These are phyloP conservation scores for Thelonectria olida DNA, from an alignment of 2,329 filamentous ascomycete genomes.

Conservation along the genomic window DNA sequence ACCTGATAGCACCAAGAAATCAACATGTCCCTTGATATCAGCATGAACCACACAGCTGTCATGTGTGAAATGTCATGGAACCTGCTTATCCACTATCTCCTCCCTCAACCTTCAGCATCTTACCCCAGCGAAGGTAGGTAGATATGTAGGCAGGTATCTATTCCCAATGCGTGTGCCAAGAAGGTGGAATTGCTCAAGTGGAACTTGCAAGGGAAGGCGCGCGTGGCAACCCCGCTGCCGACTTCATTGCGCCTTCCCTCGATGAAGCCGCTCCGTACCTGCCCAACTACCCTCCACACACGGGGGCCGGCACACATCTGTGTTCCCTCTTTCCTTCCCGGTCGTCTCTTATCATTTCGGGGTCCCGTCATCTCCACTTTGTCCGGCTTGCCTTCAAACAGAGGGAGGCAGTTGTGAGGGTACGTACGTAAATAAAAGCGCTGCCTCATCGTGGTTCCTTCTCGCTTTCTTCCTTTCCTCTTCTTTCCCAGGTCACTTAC, in stretches of 20 bases:
- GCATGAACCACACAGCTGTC: background rate
- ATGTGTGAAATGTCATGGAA: background rate
- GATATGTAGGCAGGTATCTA: too few relatives aligned
- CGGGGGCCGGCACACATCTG: background rate
- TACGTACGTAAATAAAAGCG: slow-evolving; percentile 35
- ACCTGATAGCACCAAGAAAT: background rate
- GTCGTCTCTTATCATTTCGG: slow-evolving; percentile 9
- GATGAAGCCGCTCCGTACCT: slow-evolving; percentile 8
- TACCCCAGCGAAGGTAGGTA: too few relatives aligned
- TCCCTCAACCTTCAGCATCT: too few relatives aligned
- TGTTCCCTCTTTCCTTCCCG: background rate
- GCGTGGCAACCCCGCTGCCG: slow-evolving; percentile 19
- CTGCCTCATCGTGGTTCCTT: slow-evolving; percentile 18
- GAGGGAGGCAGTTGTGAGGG: background rate
- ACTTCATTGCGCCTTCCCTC: slow-evolving; percentile 5
- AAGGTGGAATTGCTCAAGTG: slow-evolving; percentile 16
- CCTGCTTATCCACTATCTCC: background rate
- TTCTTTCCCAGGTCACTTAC: slow-evolving; percentile 32
- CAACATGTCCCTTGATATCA: background rate
- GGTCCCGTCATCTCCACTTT: slow-evolving; percentile 16
- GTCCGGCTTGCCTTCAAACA: slow-evolving; percentile 2
- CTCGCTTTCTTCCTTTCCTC: slow-evolving; percentile 12
- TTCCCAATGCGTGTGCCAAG: slow-evolving; percentile 12
- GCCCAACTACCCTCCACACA: background rate
- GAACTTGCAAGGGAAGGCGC: slow-evolving; percentile 16